Percentiles rank a stretch among this genome's conserved stretches.
phyloP scores from a whole-genome alignment of 108 stramenopile genomes.

The Nitzschia sp. region DNA sequence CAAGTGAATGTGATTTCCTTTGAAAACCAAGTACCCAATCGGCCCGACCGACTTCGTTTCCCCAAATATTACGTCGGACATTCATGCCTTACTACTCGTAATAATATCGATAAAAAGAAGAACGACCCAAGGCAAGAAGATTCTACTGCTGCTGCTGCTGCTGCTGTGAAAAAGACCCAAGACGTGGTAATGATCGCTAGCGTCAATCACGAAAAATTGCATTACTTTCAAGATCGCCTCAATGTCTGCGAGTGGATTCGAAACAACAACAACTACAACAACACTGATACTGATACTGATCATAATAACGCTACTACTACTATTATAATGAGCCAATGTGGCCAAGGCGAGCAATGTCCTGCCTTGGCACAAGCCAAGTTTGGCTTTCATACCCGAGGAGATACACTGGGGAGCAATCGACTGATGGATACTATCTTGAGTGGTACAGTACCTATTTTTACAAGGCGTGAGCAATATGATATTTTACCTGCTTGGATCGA shows the following conservation, averaged over 20 bases:
- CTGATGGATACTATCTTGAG: conserved; percentile 16
- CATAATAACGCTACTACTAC: background rate
- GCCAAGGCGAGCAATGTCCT: background rate
- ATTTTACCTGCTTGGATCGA: conserved; percentile 3
- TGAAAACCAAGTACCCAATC: background rate
- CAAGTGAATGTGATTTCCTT: background rate
- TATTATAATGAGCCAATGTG: conserved; percentile 4
- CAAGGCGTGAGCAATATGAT: conserved; percentile 8
- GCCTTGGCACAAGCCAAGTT: conserved; percentile 9
- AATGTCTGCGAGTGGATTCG: conserved; percentile 21
- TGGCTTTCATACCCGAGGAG: conserved; percentile 21
- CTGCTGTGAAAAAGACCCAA: background rate
- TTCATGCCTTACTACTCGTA: background rate
- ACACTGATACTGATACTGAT: background rate
- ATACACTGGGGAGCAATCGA: conserved; percentile 7
- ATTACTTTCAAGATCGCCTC: conserved; percentile 7
- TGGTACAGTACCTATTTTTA: conserved; percentile 22
- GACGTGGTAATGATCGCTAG: conserved; percentile 15
- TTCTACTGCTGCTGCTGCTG: too few species aligned
- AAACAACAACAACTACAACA: too few species aligned
- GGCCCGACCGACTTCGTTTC: conserved; percentile 3
- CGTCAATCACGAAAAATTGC: background rate
- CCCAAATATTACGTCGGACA: conserved; percentile 1
- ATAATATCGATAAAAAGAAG: background rate
- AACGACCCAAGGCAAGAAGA: background rate